Evolutionary conservation across 2,329 filamentous ascomycete genomes (phyloP).

Genomic region (Dothidotthia symphoricarpi): DNA sequence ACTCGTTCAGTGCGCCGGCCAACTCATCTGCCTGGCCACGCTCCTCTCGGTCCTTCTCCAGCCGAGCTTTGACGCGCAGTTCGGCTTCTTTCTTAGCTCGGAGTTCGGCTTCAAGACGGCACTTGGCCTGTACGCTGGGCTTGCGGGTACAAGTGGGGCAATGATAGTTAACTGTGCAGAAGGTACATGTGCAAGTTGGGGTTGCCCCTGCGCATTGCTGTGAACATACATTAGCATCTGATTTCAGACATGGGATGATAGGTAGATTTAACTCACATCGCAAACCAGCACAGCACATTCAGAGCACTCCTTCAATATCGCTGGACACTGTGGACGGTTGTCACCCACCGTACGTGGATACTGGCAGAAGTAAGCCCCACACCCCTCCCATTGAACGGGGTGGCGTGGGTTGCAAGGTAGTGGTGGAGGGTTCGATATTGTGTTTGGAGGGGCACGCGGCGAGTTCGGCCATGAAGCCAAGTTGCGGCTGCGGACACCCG

Average conservation of each 20-base stretch:
- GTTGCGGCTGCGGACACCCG: constrained; percentile 38
- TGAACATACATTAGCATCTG: constrained; percentile 10
- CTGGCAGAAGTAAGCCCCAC: constrained; percentile 45
- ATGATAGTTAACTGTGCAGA: constrained; percentile 42
- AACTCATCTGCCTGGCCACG: constrained; percentile 37
- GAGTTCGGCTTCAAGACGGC: constrained; percentile 38
- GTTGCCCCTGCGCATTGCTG: constrained; percentile 34
- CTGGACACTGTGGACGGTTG: constrained; percentile 38
- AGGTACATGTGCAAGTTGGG: constrained; percentile 40
- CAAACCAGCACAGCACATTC: constrained; percentile 44
- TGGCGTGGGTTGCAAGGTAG: constrained; percentile 43
- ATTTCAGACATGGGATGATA: not conserved
- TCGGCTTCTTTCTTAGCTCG: constrained; percentile 34
- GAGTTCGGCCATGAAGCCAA: constrained; percentile 28
- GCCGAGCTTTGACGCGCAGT: constrained; percentile 25
- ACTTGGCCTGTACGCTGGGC: constrained; percentile 34
- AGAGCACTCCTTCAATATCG: constrained; percentile 39
- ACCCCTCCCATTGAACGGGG: constrained; percentile 47
- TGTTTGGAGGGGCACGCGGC: constrained; percentile 23
- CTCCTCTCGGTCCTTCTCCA: constrained; percentile 35
- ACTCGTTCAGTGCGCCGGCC: constrained; percentile 37
- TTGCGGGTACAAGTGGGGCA: constrained; percentile 41
- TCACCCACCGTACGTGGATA: constrained; percentile 42
- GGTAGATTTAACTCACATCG: constrained; percentile 35
- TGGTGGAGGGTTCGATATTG: constrained; percentile 36